phyloP scores from a whole-genome alignment of 345 rosid genomes.

The Rhodamnia rubescens region DNA sequence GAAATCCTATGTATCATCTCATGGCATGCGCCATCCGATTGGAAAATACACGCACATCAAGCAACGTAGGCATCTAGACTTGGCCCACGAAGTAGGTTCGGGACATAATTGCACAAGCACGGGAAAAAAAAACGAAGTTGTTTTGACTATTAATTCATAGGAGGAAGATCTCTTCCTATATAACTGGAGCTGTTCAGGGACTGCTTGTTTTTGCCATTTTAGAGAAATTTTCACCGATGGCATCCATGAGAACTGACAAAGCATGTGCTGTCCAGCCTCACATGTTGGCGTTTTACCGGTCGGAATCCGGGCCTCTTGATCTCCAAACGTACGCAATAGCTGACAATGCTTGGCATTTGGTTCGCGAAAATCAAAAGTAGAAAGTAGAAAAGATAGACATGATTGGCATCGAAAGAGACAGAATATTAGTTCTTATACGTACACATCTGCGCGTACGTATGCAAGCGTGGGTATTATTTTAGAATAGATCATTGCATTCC shows the following conservation, averaged over 20 bases:
- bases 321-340: background rate
- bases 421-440: background rate
- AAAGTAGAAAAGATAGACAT: background rate
- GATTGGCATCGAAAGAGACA: background rate
- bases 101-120: background rate
- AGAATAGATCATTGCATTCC: background rate
- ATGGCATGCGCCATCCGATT: accelerated
- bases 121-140: background rate
- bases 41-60: background rate
- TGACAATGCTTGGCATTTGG: background rate
- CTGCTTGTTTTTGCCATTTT: background rate
- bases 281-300: background rate
- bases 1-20: background rate
- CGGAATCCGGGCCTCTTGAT: background rate
- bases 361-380: background rate
- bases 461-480: too few relatives aligned
- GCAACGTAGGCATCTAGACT: background rate
- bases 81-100: background rate
- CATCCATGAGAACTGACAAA: background rate
- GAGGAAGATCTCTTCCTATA: background rate
- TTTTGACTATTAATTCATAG: background rate
- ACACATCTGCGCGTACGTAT: background rate
- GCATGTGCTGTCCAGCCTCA: background rate
- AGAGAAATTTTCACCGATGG: background rate
- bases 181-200: background rate